Percentiles rank a stretch among this genome's conserved stretches.
phyloP scores from a whole-genome alignment of 2,329 filamentous ascomycete genomes.

The Colletotrichum echinochloae region DNA sequence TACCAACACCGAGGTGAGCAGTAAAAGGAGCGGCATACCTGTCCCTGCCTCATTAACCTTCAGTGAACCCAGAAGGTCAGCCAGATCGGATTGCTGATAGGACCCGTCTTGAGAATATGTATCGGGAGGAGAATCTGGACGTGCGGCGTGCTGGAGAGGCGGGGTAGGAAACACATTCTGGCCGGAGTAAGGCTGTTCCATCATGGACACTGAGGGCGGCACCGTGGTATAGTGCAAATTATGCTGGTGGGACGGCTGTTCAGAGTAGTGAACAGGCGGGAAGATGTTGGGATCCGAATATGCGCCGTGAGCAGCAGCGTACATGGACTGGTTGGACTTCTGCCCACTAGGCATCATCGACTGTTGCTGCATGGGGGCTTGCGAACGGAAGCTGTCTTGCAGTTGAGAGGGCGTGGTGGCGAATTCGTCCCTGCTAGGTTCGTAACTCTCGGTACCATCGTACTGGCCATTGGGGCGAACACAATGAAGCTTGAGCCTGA shows the following conservation, averaged over 20 bases:
- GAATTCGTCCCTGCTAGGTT: conserved; percentile 51
- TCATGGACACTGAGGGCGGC: conserved; percentile 59
- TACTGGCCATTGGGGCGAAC: conserved; percentile 87
- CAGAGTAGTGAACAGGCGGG: conserved; percentile 59
- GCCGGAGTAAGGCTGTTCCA: conserved; percentile 64
- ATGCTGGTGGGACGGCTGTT: conserved; percentile 58
- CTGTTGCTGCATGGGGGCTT: conserved; percentile 64
- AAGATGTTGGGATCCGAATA: conserved; percentile 64
- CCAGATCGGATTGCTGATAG: conserved; percentile 78
- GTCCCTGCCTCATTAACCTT: conserved; percentile 89
- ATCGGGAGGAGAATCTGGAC: conserved; percentile 58
- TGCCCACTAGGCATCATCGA: conserved; percentile 56
- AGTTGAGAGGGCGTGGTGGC: conserved; percentile 52
- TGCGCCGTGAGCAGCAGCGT: conserved; percentile 59
- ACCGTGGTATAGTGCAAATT: conserved; percentile 67
- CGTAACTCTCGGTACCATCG: conserved; percentile 71
- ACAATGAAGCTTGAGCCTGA: conserved; percentile 91
- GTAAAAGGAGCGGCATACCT: conserved; percentile 64
- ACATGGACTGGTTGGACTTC: conserved; percentile 59
- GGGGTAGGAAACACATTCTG: conserved; percentile 67
- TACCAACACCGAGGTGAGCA: conserved; percentile 3
- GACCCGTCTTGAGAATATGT: conserved; percentile 69
- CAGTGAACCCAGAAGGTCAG: conserved; percentile 85
- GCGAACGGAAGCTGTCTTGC: conserved; percentile 62
- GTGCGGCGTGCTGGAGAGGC: conserved; percentile 58